Conservation (phyloP, 768 basidiomycete genomes). For the Lentinula edodes region DNA sequence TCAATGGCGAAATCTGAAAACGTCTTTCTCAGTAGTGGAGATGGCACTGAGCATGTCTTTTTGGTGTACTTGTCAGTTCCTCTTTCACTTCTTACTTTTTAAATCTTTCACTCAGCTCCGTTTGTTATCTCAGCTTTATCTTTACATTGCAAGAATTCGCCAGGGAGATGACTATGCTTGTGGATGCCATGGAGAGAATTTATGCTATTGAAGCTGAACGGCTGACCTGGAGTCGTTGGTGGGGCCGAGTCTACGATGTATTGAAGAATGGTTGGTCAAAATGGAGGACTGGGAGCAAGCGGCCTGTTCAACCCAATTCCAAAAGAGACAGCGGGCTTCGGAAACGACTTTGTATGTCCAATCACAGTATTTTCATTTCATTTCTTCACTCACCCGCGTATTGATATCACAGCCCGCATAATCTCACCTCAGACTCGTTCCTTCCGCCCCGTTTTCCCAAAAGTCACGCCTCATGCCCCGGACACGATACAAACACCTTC, state of each 20-base stretch:
- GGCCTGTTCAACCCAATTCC: not conserved
- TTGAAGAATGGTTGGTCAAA: not conserved
- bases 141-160: conserved; percentile 96
- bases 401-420: not conserved
- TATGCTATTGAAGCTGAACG: conserved; percentile 58
- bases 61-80: conserved; percentile 83
- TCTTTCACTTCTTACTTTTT: conserved; percentile 7
- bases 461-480: conserved; percentile 75
- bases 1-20: conserved; percentile 28
- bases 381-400: not conserved
- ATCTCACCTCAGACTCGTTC: conserved; percentile 27
- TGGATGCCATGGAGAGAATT: conserved; percentile 80
- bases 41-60: conserved; percentile 77
- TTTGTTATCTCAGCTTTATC: conserved; percentile 61
- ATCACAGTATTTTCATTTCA: not conserved
- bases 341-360: conserved; percentile 2
- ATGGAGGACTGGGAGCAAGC: not conserved
- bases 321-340: conserved; percentile 7
- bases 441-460: conserved; percentile 69
- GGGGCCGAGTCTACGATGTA: conserved; percentile 27
- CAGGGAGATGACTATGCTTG: conserved; percentile 71
- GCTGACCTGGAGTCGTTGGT: conserved; percentile 28
- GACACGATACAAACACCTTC: conserved; percentile 81
- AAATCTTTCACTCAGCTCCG: not conserved
- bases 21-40: conserved; percentile 33